phyloP scores from a whole-genome alignment of 257 asterid species.

The Petunia axillaris region DNA sequence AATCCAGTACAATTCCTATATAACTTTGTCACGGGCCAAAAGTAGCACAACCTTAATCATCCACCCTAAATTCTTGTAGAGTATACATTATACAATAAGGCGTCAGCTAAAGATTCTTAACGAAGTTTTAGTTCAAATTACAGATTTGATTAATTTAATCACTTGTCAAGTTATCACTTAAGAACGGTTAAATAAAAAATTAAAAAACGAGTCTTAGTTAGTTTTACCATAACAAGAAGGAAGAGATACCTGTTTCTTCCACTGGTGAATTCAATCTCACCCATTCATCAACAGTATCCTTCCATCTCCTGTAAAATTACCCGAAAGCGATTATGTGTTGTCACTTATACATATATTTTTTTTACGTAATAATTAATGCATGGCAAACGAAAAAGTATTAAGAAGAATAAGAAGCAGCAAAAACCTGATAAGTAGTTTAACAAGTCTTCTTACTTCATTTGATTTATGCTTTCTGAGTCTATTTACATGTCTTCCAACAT shows the following conservation, averaged over 20 bases:
- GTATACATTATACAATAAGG: no score
- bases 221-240: no score
- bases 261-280: conserved; percentile 43
- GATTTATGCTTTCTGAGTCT: conserved; percentile 58
- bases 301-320: conserved; percentile 50
- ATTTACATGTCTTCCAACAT: conserved; percentile 56
- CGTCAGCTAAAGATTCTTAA: no score
- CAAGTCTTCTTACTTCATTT: conserved; percentile 49
- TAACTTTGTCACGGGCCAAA: no score
- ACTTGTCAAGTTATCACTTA: no score
- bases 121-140: no score
- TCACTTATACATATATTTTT: neutral
- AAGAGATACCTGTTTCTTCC: conserved; percentile 42
- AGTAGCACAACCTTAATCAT: no score
- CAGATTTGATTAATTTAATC: no score
- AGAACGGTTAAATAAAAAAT: no score
- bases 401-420: neutral
- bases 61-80: no score
- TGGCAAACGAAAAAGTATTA: neutral
- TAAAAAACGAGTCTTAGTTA: no score
- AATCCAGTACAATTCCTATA: no score
- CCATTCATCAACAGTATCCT: conserved; percentile 63
- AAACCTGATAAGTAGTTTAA: conserved; percentile 55
- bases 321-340: neutral
- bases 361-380: neutral